Percentiles rank a stretch among this genome's conserved stretches.
phyloP scores from a whole-genome alignment of 1,284 basidiomycete genomes.

The Coniophora puteana region DNA sequence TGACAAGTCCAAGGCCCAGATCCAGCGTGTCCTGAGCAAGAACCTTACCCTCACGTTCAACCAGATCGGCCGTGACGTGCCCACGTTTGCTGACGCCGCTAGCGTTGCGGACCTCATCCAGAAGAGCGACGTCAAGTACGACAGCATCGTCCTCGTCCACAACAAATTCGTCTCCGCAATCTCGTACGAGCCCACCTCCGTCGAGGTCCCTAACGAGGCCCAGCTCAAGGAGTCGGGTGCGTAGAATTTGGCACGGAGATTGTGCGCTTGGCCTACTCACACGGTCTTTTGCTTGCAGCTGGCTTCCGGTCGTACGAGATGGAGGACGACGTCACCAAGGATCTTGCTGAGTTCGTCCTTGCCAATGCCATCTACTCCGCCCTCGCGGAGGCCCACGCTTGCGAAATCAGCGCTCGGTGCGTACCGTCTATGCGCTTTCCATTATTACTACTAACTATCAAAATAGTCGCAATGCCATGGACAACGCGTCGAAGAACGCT shows the following conservation, averaged over 20 bases:
- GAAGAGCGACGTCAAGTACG: conserved; percentile 84
- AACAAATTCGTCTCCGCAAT: conserved; percentile 96
- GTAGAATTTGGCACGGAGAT: conserved; percentile 26
- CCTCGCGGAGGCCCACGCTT: conserved; percentile 94
- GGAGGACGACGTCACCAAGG: conserved; percentile 93
- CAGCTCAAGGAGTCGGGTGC: conserved; percentile 74
- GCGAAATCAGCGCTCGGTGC: conserved; percentile 87
- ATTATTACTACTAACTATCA: conserved; percentile 12
- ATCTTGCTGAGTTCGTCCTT: conserved; percentile 93
- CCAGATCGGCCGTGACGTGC: conserved; percentile 96
- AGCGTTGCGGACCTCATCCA: conserved; percentile 93
- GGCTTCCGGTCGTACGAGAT: conserved; percentile 93
- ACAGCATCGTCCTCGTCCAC: conserved; percentile 87
- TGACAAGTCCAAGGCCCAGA: conserved; percentile 97
- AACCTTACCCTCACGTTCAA: conserved; percentile 91
- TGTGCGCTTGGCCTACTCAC: conserved; percentile 6
- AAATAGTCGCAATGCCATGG: conserved; percentile 93
- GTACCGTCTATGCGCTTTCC: conserved; percentile 16
- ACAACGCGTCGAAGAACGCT: conserved; percentile 99
- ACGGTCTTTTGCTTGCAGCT: conserved; percentile 37
- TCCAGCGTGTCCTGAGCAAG: conserved; percentile 63
- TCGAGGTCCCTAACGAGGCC: conserved; percentile 82
- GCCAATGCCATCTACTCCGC: conserved; percentile 97
- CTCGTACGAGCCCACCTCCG: conserved; percentile 80
- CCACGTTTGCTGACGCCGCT: conserved; percentile 95